Conservation (phyloP, 352 stramenopile genomes). For the Phytophthora pluvialis region DNA sequence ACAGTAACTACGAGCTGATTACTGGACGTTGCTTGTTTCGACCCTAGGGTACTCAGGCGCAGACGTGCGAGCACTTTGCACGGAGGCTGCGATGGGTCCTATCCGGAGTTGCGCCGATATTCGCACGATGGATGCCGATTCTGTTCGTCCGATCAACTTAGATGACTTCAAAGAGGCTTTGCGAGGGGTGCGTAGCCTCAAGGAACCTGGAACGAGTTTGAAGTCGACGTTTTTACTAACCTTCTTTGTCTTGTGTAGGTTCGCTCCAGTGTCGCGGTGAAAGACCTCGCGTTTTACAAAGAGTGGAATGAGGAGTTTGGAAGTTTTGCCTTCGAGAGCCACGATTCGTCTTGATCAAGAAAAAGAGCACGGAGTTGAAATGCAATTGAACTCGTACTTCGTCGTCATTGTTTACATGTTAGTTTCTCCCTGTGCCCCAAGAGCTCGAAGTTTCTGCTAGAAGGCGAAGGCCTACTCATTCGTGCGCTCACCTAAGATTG, state of each 20-base stretch:
- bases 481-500: conserved; percentile 18
- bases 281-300: conserved; percentile 94
- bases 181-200: conserved; percentile 56
- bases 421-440: conserved; percentile 17
- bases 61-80: conserved; percentile 97
- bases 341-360: conserved; percentile 51
- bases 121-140: conserved; percentile 87
- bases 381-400: conserved; percentile 16
- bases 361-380: not conserved
- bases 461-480: conserved; percentile 11
- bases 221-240: not conserved
- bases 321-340: conserved; percentile 83
- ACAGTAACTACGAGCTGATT: conserved; percentile 15
- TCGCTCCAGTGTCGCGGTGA: conserved; percentile 94
- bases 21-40: not conserved
- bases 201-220: not conserved
- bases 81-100: conserved; percentile 97
- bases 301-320: conserved; percentile 95
- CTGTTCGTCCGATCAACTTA: conserved; percentile 94
- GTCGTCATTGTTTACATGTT: conserved; percentile 34
- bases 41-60: conserved; percentile 95
- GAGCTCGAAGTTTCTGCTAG: conserved; percentile 16
- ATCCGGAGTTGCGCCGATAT: conserved; percentile 89
- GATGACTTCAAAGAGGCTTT: conserved; percentile 96
- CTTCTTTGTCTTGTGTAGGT: conserved; percentile 57